These are phyloP conservation scores for Fusarium anguioides DNA, from an alignment of 2,329 filamentous ascomycete genomes.

Conservation along the genomic window DNA sequence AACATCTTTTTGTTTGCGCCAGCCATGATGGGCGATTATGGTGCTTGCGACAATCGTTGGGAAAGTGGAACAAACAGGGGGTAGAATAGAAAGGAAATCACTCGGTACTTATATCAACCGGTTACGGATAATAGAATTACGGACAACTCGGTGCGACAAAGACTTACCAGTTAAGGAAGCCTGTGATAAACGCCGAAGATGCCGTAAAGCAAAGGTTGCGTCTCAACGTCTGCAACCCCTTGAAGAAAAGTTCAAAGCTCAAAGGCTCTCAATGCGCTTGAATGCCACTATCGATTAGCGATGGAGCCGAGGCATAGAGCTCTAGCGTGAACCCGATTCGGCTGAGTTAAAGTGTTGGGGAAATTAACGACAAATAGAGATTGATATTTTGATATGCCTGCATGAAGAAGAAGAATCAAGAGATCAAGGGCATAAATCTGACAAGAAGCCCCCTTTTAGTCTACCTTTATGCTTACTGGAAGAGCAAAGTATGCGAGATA, in stretches of 20 bases:
- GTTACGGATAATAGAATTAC: background rate
- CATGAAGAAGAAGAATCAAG: background rate
- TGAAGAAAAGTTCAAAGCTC: constrained; percentile 1
- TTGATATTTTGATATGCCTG: background rate
- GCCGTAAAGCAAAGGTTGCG: constrained; percentile 1
- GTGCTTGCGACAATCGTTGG: constrained; percentile 8
- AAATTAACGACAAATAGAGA: background rate
- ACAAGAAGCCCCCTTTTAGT: too few relatives aligned
- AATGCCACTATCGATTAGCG: constrained; percentile 22
- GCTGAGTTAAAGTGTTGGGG: constrained; percentile 23
- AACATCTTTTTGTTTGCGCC: constrained; percentile 50
- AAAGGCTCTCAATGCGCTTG: background rate
- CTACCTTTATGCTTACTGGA: too few relatives aligned
- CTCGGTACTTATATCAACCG: constrained; percentile 6
- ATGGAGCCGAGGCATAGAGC: constrained; percentile 37
- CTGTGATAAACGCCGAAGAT: background rate
- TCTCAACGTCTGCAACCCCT: background rate
- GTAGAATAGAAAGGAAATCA: too few relatives aligned
- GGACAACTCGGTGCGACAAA: background rate
- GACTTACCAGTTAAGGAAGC: background rate
- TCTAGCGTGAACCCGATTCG: constrained; percentile 27
- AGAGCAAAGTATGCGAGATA: too few relatives aligned
- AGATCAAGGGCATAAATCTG: too few relatives aligned
- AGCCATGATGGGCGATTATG: constrained; percentile 44
- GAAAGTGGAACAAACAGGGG: constrained; percentile 5